phyloP scores from a whole-genome alignment of 2,329 filamentous ascomycete species.

The Lasiodiplodia citricola region DNA sequence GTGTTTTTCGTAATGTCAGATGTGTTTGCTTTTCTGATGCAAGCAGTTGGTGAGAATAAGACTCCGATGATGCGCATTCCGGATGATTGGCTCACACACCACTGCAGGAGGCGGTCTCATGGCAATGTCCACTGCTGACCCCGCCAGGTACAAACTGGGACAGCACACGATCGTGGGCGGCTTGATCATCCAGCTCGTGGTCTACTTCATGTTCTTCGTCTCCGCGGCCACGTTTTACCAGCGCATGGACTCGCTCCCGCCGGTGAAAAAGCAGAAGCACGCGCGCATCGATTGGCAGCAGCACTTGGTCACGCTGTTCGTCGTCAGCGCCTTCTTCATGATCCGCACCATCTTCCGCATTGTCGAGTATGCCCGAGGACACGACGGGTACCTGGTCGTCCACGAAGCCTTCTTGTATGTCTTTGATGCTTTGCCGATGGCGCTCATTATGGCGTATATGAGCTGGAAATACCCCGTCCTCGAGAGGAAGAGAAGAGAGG shows the following conservation, averaged over 20 bases:
- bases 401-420: not conserved
- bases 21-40: slow-evolving; percentile 48
- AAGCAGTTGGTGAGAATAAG: slow-evolving; percentile 30
- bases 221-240: slow-evolving; percentile 37
- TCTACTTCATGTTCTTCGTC: slow-evolving; percentile 57
- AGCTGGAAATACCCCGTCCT: not conserved
- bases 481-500: not conserved
- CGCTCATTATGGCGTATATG: not conserved
- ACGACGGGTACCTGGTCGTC: not conserved
- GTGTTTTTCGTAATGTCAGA: slow-evolving; percentile 50
- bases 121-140: not conserved
- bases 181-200: slow-evolving; percentile 55
- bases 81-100: not conserved
- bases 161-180: slow-evolving; percentile 49
- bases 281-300: not conserved
- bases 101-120: slow-evolving; percentile 6
- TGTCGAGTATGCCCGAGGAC: not conserved
- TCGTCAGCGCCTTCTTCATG: not conserved
- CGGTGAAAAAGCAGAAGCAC: slow-evolving; percentile 9
- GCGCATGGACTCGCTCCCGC: slow-evolving; percentile 32
- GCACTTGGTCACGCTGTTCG: not conserved
- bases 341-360: not conserved
- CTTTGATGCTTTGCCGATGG: not conserved
- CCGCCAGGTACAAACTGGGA: slow-evolving; percentile 31
- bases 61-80: too few relatives aligned